These are phyloP conservation scores for Bimuria novae-zelandiae DNA, from an alignment of 2,329 filamentous ascomycete species.

Conservation along the genomic window DNA sequence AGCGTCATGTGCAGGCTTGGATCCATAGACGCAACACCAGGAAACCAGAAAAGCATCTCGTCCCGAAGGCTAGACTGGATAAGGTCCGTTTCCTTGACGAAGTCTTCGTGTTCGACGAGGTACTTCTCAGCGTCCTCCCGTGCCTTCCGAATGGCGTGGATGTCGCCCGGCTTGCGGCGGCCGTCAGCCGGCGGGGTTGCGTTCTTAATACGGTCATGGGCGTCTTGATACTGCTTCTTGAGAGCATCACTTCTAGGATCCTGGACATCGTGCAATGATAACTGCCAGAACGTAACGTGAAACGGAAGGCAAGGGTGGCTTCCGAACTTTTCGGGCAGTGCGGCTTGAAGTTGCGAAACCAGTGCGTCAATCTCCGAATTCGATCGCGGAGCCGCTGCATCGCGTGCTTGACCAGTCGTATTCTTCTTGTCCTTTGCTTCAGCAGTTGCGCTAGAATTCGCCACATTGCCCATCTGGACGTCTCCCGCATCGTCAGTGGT, in stretches of 20 bases:
- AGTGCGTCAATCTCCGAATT: constrained; percentile 75
- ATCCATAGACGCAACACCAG: constrained; percentile 62
- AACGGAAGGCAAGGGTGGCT: constrained; percentile 76
- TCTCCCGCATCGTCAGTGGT: constrained; percentile 27
- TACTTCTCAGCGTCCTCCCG: constrained; percentile 71
- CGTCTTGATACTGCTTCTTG: constrained; percentile 76
- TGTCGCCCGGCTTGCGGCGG: constrained; percentile 64
- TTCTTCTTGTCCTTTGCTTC: background rate
- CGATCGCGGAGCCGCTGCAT: constrained; percentile 42
- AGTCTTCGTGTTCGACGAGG: constrained; percentile 57
- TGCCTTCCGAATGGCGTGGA: constrained; percentile 68
- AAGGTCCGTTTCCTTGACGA: constrained; percentile 56
- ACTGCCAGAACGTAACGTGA: constrained; percentile 90
- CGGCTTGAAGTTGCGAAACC: constrained; percentile 68
- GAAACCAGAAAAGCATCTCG: constrained; percentile 81
- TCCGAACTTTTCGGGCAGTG: constrained; percentile 68
- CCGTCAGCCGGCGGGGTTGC: constrained; percentile 60
- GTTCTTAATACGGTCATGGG: constrained; percentile 57
- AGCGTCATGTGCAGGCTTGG: constrained; percentile 75
- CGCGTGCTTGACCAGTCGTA: constrained; percentile 2
- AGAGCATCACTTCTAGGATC: constrained; percentile 69
- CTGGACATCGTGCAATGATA: constrained; percentile 73
- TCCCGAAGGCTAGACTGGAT: constrained; percentile 65
- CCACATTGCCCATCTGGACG: constrained; percentile 48
- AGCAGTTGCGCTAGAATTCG: constrained; percentile 5